Base-by-base conservation (phyloP, 1,139 yeast genomes). In the Schwanniomyces etchellsii region DNA sequence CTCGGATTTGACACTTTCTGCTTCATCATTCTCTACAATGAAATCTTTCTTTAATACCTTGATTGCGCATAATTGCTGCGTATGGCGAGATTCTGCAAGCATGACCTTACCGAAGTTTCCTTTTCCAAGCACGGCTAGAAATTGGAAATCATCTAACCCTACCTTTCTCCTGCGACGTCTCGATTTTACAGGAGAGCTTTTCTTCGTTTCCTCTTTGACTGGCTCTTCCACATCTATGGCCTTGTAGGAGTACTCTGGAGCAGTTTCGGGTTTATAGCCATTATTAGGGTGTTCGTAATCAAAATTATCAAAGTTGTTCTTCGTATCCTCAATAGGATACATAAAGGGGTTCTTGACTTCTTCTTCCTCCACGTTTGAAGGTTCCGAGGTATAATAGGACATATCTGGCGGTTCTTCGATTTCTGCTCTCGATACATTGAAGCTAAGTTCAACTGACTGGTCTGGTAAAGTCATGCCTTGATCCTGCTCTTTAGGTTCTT, bases 101-200 rank as follows among this genome's bases (percentile, higher is more conserved):
- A 91, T 85, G 35, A 91, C 97, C 52, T 91, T 91, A 60, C 98
- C 98, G 55, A 91, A 91, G 55, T 91, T 91, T 60, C 97, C 98
- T 53, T 88, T 89, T 51, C 98, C 98, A 42, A 91, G 70, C 5
- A 91, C 98, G 7, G 96, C 94, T 48, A 91, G 64, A 48, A 91
- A 82, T 48, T 85, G 84, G 67, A 89, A 91, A 59, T 91, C 97
- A 55, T 91, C 97, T 42, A 91, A 71, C 0, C 97, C 96, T 36
- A 89, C 81, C 60, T 86, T 86, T 48, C 83, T 74, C 39, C 70
- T 57, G 27, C 68, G 59, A 33, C 62, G 58, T 35, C 52, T 62
- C 9, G 54, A 38, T 39, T 55, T 64, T 29, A 42, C 34, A 10
- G 23, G 32, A 9, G 29, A 27, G 4, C 9, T 7, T 12, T 20